These are phyloP conservation scores for Coprinellus micaceus DNA, from an alignment of 768 basidiomycete species.

Conservation along the genomic window DNA sequence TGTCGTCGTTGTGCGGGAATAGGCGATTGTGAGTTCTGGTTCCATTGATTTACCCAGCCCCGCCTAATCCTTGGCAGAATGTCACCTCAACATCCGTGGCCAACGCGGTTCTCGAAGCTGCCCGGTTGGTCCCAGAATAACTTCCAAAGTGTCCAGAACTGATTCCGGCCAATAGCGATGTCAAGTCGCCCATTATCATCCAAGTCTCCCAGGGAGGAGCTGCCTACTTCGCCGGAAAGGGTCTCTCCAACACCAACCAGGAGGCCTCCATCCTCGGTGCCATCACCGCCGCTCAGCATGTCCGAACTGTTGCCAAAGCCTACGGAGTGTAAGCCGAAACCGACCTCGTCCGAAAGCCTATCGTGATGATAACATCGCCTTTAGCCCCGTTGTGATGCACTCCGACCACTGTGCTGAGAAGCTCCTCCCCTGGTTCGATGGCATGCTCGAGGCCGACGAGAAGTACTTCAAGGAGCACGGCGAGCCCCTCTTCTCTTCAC, in stretches of 20 bases:
- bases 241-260: slow-evolving; percentile 90
- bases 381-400: slow-evolving; percentile 93
- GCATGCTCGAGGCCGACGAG: slow-evolving; percentile 96
- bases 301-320: slow-evolving; percentile 79
- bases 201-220: slow-evolving; percentile 97
- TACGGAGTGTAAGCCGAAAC: slow-evolving; percentile 81
- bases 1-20: neutral
- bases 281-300: slow-evolving; percentile 85
- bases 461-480: slow-evolving; percentile 87
- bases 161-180: slow-evolving; percentile 54
- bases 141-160: slow-evolving; percentile 8
- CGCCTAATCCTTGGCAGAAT: slow-evolving; percentile 55
- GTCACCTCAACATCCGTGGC: slow-evolving; percentile 94
- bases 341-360: neutral
- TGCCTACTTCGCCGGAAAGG: slow-evolving; percentile 96
- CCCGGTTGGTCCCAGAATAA: slow-evolving; percentile 50
- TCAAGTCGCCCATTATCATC: slow-evolving; percentile 96
- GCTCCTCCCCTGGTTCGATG: slow-evolving; percentile 98
- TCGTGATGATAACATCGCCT: slow-evolving; percentile 5
- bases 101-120: slow-evolving; percentile 94
- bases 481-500: slow-evolving; percentile 88
- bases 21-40: slow-evolving; percentile 71
- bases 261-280: slow-evolving; percentile 95
- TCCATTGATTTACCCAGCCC: neutral
- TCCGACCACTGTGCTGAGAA: slow-evolving; percentile 98